A percentile compares a stretch with the other conserved stretches of the same genome.
Evolutionary conservation across 306 rosid genomes (phyloP).

Genomic region (Prunus mume): DNA sequence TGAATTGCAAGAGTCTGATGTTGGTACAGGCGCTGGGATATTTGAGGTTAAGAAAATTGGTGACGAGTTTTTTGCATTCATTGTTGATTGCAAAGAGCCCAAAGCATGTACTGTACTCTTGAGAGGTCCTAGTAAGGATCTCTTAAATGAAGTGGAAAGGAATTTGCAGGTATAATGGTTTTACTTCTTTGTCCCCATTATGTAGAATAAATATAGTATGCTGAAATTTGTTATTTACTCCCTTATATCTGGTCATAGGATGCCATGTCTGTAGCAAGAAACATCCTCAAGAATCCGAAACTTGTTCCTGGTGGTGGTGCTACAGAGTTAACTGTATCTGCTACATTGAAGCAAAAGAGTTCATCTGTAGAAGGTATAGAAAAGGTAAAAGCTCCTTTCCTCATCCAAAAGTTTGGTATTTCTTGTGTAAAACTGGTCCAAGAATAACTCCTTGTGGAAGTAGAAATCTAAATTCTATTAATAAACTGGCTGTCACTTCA

Average conservation of each 20-base stretch:
- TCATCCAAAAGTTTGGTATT: neutral
- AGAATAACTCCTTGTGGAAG: neutral
- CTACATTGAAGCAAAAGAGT: conserved; percentile 91
- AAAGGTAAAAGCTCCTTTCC: conserved; percentile 47
- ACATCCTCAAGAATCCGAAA: conserved; percentile 82
- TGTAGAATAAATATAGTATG: neutral
- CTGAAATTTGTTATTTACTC: conserved; percentile 18
- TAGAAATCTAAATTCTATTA: neutral
- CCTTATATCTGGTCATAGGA: conserved; percentile 42
- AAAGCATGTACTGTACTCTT: conserved; percentile 84
- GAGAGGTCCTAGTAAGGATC: conserved; percentile 93
- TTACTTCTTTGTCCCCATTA: neutral
- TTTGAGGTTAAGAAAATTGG: conserved; percentile 96
- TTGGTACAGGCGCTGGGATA: conserved; percentile 91
- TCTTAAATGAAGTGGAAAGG: conserved; percentile 86
- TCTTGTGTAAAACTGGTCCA: neutral
- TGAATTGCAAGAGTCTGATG: conserved; percentile 90
- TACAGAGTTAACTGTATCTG: conserved; percentile 90
- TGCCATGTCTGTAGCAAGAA: conserved; percentile 93
- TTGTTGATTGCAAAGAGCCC: conserved; percentile 91
- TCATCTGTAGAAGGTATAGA: conserved; percentile 94
- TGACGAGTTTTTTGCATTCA: conserved; percentile 73
- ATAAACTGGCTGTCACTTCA: neutral
- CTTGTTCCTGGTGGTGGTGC: conserved; percentile 99
- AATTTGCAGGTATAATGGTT: conserved; percentile 65